A percentile compares a stretch with the other conserved stretches of the same genome.
Evolutionary conservation across 352 stramenopile species (phyloP).

Genomic region (Phytophthora fragariae): DNA sequence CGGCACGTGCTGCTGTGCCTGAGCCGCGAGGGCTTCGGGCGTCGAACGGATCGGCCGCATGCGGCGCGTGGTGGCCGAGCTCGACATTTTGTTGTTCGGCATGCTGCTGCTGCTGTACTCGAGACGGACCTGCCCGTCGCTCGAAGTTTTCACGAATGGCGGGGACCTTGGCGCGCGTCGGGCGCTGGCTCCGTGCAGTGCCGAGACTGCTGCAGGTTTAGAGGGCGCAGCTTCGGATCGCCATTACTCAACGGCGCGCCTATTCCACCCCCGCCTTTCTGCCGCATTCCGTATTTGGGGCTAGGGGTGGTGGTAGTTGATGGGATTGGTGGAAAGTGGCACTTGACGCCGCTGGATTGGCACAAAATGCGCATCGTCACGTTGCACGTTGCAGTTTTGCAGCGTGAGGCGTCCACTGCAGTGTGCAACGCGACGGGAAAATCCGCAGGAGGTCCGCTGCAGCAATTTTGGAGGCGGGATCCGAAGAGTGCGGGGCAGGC

Average conservation of each 20-base stretch:
- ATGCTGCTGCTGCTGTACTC: constrained; percentile 31
- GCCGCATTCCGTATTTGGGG: constrained; percentile 25
- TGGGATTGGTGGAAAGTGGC: constrained; percentile 13
- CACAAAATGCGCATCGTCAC: constrained; percentile 1
- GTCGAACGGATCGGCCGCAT: constrained; percentile 38
- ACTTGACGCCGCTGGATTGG: too few relatives aligned
- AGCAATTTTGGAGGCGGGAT: constrained; percentile 24
- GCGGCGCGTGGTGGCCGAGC: constrained; percentile 21
- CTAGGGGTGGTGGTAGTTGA: neutral
- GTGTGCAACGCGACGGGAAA: constrained; percentile 27
- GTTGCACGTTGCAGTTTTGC: constrained; percentile 17
- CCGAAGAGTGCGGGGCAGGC: neutral
- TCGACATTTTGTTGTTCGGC: constrained; percentile 49
- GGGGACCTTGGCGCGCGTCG: neutral
- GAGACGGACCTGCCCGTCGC: constrained; percentile 25
- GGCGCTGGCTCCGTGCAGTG: constrained; percentile 35
- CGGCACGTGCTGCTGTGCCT: constrained; percentile 38
- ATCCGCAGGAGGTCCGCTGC: constrained; percentile 32
- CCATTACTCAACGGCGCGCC: constrained; percentile 28
- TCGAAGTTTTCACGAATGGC: constrained; percentile 46
- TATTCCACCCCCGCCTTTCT: constrained; percentile 35
- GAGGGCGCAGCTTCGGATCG: constrained; percentile 1
- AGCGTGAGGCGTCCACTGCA: constrained; percentile 13
- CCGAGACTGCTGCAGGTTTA: constrained; percentile 10
- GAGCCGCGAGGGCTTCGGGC: constrained; percentile 20